phyloP scores from a whole-genome alignment of 495 filamentous ascomycete species.

The Choiromyces venosus region DNA sequence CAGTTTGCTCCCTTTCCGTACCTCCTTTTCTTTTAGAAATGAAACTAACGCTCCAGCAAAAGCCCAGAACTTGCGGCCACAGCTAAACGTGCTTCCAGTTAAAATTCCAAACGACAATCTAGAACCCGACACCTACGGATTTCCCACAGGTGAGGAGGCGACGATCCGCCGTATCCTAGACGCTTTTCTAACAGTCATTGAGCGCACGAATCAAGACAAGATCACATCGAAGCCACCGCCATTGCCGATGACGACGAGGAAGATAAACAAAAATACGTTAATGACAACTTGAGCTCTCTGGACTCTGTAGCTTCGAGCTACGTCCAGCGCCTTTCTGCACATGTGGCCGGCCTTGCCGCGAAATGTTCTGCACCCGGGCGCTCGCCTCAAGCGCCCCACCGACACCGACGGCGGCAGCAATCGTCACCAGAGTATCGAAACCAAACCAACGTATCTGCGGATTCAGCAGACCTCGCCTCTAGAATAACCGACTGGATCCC shows the following conservation, averaged over 20 bases:
- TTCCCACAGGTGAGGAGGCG: not conserved
- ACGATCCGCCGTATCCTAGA: not conserved
- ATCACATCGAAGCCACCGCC: too few relatives aligned
- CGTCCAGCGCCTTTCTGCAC: not conserved
- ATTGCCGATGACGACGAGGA: not conserved
- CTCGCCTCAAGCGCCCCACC: not conserved
- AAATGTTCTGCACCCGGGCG: not conserved
- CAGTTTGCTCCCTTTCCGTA: too few relatives aligned
- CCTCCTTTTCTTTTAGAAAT: too few relatives aligned
- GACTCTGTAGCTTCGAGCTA: not conserved
- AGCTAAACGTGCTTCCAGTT: not conserved
- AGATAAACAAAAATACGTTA: not conserved
- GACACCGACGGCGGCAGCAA: not conserved
- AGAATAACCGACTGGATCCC: not conserved
- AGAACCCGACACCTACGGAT: not conserved
- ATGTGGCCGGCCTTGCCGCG: not conserved
- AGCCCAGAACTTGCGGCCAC: not conserved
- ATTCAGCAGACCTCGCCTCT: not conserved
- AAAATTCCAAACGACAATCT: not conserved
- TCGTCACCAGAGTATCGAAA: not conserved
- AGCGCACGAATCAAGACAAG: not conserved
- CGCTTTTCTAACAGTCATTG: not conserved
- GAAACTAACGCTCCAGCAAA: not conserved
- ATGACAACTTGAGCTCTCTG: not conserved
- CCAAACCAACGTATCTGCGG: not conserved